phyloP scores from a whole-genome alignment of 1,284 basidiomycete genomes.

The Phellinidium pouzarii region DNA sequence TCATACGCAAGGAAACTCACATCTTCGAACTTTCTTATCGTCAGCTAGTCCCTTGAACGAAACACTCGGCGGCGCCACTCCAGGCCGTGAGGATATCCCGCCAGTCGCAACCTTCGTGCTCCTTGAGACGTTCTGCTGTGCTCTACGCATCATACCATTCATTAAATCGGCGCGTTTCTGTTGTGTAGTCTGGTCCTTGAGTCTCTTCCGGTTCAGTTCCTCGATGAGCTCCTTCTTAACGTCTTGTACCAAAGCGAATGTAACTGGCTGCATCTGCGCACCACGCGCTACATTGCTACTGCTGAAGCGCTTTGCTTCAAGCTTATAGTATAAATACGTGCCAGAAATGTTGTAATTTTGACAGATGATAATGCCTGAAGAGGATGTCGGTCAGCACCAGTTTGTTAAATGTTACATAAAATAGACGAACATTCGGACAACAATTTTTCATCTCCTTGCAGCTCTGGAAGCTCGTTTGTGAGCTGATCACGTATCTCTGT shows the following conservation, averaged over 20 bases:
- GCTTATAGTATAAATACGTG: slow-evolving; percentile 60
- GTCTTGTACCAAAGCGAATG: slow-evolving; percentile 41
- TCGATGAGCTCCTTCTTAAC: slow-evolving; percentile 51
- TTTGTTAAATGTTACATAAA: background rate
- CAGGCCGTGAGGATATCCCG: background rate
- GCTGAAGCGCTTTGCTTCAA: slow-evolving; percentile 51
- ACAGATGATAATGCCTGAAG: slow-evolving; percentile 57
- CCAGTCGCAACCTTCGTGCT: slow-evolving; percentile 17
- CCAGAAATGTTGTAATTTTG: slow-evolving; percentile 52
- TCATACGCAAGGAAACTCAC: slow-evolving; percentile 34
- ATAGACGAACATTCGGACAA: slow-evolving; percentile 21
- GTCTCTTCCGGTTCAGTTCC: slow-evolving; percentile 38
- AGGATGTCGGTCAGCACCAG: background rate
- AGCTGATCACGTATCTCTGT: slow-evolving; percentile 8
- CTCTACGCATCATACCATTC: slow-evolving; percentile 19
- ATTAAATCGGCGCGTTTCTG: slow-evolving; percentile 21
- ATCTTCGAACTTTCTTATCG: slow-evolving; percentile 42
- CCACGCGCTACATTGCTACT: slow-evolving; percentile 27
- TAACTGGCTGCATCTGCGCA: slow-evolving; percentile 36
- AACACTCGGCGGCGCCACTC: slow-evolving; percentile 37
- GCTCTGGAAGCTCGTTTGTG: slow-evolving; percentile 11
- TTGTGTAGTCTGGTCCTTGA: slow-evolving; percentile 30
- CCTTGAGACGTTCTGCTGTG: slow-evolving; percentile 19
- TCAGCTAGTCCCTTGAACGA: slow-evolving; percentile 38
- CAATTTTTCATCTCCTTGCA: slow-evolving; percentile 17